A percentile compares a stretch with the other conserved stretches of the same genome.
Conservation (phyloP, 2,329 filamentous ascomycete genomes). For the Onygena corvina region DNA sequence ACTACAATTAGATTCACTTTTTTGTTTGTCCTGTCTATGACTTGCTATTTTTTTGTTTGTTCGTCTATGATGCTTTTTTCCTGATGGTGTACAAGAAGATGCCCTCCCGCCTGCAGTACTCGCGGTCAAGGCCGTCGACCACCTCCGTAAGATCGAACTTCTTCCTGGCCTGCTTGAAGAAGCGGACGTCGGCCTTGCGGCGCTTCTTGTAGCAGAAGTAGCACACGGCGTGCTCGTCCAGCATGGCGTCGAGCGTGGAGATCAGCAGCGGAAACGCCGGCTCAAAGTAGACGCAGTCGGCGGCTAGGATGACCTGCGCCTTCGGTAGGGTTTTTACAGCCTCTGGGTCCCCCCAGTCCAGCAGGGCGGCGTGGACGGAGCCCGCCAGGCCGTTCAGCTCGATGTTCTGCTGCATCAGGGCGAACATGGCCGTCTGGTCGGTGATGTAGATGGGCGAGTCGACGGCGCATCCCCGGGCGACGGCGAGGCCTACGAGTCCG, state of each 20-base stretch:
- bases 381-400: constrained; percentile 58
- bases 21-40: too few species aligned
- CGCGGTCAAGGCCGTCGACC: constrained; percentile 40
- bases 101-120: constrained; percentile 28
- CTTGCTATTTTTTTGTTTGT: constrained; percentile 9
- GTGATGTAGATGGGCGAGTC: constrained; percentile 60
- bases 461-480: constrained; percentile 46
- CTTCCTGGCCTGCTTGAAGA: constrained; percentile 59
- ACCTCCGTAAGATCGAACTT: constrained; percentile 52
- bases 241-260: constrained; percentile 60
- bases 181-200: constrained; percentile 65
- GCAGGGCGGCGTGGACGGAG: constrained; percentile 53
- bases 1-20: too few species aligned
- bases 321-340: constrained; percentile 32
- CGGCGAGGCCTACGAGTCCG: constrained; percentile 62
- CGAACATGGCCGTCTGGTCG: constrained; percentile 75
- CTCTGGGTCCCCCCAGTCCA: constrained; percentile 58
- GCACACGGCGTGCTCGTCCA: constrained; percentile 51
- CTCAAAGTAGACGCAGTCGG: constrained; percentile 95
- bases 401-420: constrained; percentile 79
- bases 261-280: constrained; percentile 83
- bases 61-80: too few species aligned
- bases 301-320: constrained; percentile 79
- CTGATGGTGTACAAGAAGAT: constrained; percentile 31
- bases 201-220: constrained; percentile 95